Evolutionary conservation across 1,139 yeast species (phyloP), one percentile per base, ranked within the genome.

Genomic region (Suhomyces kunorum): DNA sequence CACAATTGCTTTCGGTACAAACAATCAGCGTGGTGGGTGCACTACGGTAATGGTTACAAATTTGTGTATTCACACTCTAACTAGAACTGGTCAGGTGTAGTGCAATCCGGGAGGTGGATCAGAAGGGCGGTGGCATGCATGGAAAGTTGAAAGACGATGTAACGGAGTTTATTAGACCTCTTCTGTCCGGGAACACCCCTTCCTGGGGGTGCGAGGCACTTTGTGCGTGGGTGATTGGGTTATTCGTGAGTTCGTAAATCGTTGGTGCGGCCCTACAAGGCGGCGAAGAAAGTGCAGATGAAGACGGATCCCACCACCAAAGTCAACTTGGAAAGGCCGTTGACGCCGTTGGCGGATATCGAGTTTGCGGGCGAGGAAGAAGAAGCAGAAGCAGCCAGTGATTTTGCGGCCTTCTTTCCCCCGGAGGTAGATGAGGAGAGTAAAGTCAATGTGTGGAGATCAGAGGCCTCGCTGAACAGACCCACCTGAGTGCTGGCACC

Each of bases 371-470:
- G 18, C 3, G 38, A 30, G 12, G 46, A 33, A 4, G 47, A 39
- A 9, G 39, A 19, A n/a, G 42, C 40, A n/a, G 41, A 34, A 9
- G 41, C 39, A 8, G 22, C 34, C 37, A 25, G 43, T 2, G 42
- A 18, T 22, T 38, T 42, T 15, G 39, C 40, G 27, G 34, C 40
- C 22, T 43, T 36, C 26, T 43, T 41, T 3, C 40, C 44, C 11
- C 40, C 46, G n/a, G 24, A 22, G 17, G 40, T 17, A 2, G 38
- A 19, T 11, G 38, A 20, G 1, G 47, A 27, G 8, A 43, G 34
- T 23, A 45, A 36, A 2, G 47, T 41, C 38, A 46, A 44, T 13
- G 49, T 43, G 28, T 41, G 40, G 27, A 43, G 38, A 34, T 40
- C 48, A 1, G 49, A 42, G 6, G 45, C 45, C n/a, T 28, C 45